Base-by-base conservation (phyloP, 192 early-diverging fungal genomes). In the Podila horticola region DNA sequence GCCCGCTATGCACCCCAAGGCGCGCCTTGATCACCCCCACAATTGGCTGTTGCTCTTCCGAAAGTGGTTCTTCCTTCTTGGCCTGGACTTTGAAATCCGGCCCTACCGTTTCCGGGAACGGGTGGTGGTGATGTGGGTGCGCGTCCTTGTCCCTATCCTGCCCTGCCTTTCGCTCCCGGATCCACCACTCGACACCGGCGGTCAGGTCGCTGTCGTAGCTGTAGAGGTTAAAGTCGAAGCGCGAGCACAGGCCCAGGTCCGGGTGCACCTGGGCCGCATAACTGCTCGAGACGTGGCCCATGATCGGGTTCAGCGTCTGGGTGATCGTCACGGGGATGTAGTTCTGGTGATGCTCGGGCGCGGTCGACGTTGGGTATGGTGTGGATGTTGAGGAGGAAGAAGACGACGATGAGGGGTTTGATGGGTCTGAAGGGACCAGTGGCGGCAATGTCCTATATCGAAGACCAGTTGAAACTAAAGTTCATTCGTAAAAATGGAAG, bases 181-280 rank as follows among this genome's bases (percentile, higher is more conserved):
- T 76, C 65, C 84, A 93, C 93, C 88, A 97, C 69, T 97, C 96
- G 3, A 94, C 82, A n/a, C 97, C 98, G 15, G 94, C 82, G 1
- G 91, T 89, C 29, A 99, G 82, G 84, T 99, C 97, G 30, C 94
- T 94, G 36, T 95, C 93, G 60, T 97, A 95, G 62, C 92, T 94
- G 79, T 96, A 98, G 12, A 94, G 88, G 61, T 97, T 97, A 79
- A 97, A 94, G 63, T 96, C 92, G 83, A 96, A 99, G 24, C 94
- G 88, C 3, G 94, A 92, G 38, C 95, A 89, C 61, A 96, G 85
- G 15, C 88, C 90, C 41, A 95, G 69, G 31, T 90, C 86, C 4
- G 87, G 86, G 31, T 89, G 87, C 26, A 98, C 87, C 66, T 93
- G 91, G 22, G 94, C 90, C 1, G 93, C 92, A 88, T 96, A 98